phyloP scores from a whole-genome alignment of 805 yeast species.

The Sugiyamaella qingdaonensis region DNA sequence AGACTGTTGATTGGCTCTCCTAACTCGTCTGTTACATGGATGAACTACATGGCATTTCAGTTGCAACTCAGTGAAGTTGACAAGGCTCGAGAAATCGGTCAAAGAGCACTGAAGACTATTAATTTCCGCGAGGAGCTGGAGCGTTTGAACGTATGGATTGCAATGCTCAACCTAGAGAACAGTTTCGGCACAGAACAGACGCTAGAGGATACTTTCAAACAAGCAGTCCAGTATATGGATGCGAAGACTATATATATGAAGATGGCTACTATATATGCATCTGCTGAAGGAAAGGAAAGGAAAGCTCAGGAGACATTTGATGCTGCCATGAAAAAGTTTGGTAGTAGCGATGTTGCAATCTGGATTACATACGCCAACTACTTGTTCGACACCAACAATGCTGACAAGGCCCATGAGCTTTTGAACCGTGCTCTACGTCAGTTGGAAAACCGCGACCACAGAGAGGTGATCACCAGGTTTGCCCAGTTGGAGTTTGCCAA shows the following conservation, averaged over 20 bases:
- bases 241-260: slow-evolving; percentile 75
- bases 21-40: slow-evolving; percentile 90
- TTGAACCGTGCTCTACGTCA: slow-evolving; percentile 69
- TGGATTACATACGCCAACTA: slow-evolving; percentile 84
- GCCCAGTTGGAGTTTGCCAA: slow-evolving; percentile 80
- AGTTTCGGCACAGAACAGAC: slow-evolving; percentile 86
- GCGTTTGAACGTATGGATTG: slow-evolving; percentile 93
- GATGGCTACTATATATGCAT: slow-evolving; percentile 65
- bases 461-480: slow-evolving; percentile 80
- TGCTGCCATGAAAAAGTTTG: slow-evolving; percentile 73
- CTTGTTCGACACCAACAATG: slow-evolving; percentile 54
- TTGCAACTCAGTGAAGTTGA: slow-evolving; percentile 90
- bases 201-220: slow-evolving; percentile 72
- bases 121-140: slow-evolving; percentile 89
- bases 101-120: slow-evolving; percentile 87
- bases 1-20: slow-evolving; percentile 89
- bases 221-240: slow-evolving; percentile 90
- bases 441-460: slow-evolving; percentile 50
- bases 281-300: slow-evolving; percentile 60
- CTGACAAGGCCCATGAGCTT: slow-evolving; percentile 54
- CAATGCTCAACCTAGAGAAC: slow-evolving; percentile 87
- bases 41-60: slow-evolving; percentile 98
- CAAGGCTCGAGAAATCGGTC: slow-evolving; percentile 89
- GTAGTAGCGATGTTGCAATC: slow-evolving; percentile 57
- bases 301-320: slow-evolving; percentile 68